Conservation (phyloP, 2,329 filamentous ascomycete species). For the Acephala macrosclerotiorum region DNA sequence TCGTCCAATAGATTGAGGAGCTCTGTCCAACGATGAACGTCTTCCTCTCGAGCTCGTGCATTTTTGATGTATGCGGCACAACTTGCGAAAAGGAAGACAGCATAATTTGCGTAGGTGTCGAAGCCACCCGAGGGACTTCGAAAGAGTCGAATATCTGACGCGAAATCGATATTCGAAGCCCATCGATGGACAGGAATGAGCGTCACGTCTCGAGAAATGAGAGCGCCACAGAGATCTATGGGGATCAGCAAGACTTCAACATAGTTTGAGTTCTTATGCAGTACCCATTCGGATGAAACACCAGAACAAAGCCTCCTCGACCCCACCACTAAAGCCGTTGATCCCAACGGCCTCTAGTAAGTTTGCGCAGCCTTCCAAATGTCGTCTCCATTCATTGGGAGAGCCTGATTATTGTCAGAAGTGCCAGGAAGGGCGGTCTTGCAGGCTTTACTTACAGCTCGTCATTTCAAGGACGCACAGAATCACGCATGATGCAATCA, state of each 20-base stretch:
- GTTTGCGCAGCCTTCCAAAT: slow-evolving; percentile 59
- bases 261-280: slow-evolving; percentile 39
- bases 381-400: slow-evolving; percentile 57
- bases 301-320: slow-evolving; percentile 61
- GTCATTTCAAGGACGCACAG: slow-evolving; percentile 63
- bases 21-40: slow-evolving; percentile 47
- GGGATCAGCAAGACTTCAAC: background rate
- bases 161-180: slow-evolving; percentile 45
- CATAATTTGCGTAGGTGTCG: slow-evolving; percentile 58
- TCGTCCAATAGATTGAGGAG: slow-evolving; percentile 50
- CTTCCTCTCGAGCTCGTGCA: slow-evolving; percentile 33
- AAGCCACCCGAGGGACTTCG: slow-evolving; percentile 45
- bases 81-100: slow-evolving; percentile 56
- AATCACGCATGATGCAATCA: slow-evolving; percentile 60
- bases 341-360: slow-evolving; percentile 58
- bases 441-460: slow-evolving; percentile 44
- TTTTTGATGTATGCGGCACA: slow-evolving; percentile 49
- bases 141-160: slow-evolving; percentile 45
- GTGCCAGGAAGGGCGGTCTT: background rate
- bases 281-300: slow-evolving; percentile 59
- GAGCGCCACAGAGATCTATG: slow-evolving; percentile 57
- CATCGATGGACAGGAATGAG: slow-evolving; percentile 56
- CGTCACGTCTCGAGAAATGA: slow-evolving; percentile 59
- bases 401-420: slow-evolving; percentile 5
- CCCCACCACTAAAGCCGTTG: slow-evolving; percentile 57